These are phyloP conservation scores for Coelastrella sp. DNA, from an alignment of 139 green algal genomes.

Conservation along the genomic window DNA sequence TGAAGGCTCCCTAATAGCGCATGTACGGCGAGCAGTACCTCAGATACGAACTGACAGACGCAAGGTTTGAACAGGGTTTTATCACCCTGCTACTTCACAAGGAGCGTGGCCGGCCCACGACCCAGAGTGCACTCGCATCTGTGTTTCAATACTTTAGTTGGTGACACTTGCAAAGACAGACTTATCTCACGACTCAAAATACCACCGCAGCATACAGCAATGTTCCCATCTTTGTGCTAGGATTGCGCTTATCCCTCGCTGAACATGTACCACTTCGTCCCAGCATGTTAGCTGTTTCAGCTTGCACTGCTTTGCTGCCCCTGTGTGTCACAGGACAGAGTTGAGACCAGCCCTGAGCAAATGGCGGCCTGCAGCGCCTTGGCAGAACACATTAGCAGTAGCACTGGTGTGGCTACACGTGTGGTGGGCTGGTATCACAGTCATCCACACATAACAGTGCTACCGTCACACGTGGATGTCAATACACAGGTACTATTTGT, in stretches of 20 bases:
- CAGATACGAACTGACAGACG: slow-evolving; percentile 83
- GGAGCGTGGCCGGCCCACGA: no score
- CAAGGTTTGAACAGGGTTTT: slow-evolving; percentile 60
- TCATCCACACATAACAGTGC: slow-evolving; percentile 91
- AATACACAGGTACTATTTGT: slow-evolving; percentile 71
- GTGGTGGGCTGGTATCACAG: slow-evolving; percentile 91
- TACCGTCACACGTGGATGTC: slow-evolving; percentile 86
- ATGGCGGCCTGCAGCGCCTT: slow-evolving; percentile 69
- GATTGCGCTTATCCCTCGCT: no score
- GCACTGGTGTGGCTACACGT: slow-evolving; percentile 66
- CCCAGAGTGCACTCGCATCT: no score
- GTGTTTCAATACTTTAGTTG: no score
- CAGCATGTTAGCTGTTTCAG: background rate
- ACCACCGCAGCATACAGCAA: no score
- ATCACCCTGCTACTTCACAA: background rate
- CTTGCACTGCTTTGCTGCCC: background rate
- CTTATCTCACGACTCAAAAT: no score
- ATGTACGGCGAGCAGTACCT: slow-evolving; percentile 75
- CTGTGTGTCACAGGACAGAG: slow-evolving; percentile 75
- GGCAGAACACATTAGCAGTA: slow-evolving; percentile 74
- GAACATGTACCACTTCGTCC: no score
- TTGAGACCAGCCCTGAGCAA: slow-evolving; percentile 88
- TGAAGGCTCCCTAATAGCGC: slow-evolving; percentile 52
- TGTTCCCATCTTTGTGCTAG: no score
- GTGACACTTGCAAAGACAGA: no score